Conservation (phyloP, 306 rosid genomes). For the Sicyos baderoa region DNA sequence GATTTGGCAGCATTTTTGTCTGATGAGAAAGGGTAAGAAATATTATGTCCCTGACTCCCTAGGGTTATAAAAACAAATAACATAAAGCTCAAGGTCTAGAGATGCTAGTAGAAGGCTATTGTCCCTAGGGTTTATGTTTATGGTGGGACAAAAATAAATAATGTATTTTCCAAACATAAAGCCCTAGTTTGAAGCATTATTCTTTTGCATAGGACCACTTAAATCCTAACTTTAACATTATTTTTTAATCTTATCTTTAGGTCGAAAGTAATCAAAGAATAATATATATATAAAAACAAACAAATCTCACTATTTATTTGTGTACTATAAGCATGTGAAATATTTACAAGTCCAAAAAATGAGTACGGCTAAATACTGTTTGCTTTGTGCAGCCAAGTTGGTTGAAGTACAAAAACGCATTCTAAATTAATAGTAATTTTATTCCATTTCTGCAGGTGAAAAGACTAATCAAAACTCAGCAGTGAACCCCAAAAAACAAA, state of each 20-base stretch:
- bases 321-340: slow-evolving; percentile 16
- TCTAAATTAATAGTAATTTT: slow-evolving; percentile 11
- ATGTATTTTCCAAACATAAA: not conserved
- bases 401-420: slow-evolving; percentile 5
- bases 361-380: slow-evolving; percentile 15
- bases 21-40: not conserved
- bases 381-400: slow-evolving; percentile 16
- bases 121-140: slow-evolving; percentile 13
- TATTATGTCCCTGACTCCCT: not conserved
- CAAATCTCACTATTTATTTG: not conserved
- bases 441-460: slow-evolving; percentile 19
- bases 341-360: slow-evolving; percentile 11
- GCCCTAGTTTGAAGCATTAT: not conserved
- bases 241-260: slow-evolving; percentile 7
- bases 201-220: slow-evolving; percentile 17
- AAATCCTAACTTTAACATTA: slow-evolving; percentile 11
- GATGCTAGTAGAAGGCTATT: slow-evolving; percentile 17
- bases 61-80: not conserved
- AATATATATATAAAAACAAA: not conserved
- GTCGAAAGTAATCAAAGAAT: slow-evolving; percentile 16
- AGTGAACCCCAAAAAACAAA: slow-evolving; percentile 1
- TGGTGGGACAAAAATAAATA: slow-evolving; percentile 16
- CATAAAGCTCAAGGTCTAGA: slow-evolving; percentile 9
- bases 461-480: slow-evolving; percentile 19
- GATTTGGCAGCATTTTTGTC: not conserved